phyloP scores from a whole-genome alignment of 257 asterid species.

The Nicotiana undulata region DNA sequence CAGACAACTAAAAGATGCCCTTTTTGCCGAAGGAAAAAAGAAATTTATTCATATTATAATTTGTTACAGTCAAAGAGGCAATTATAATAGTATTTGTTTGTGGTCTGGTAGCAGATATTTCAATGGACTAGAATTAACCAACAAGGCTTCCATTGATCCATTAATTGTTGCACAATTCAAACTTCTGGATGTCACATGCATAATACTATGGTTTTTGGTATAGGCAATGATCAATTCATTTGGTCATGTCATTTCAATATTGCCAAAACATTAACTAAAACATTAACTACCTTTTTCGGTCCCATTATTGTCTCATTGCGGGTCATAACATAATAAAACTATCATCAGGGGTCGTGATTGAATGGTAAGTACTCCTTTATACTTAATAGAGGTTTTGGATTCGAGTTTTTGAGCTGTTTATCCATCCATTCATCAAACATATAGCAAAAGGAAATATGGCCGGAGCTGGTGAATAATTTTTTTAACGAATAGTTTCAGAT shows the following conservation, averaged over 20 bases:
- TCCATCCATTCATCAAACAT: too few relatives aligned
- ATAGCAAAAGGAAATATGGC: too few relatives aligned
- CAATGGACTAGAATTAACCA: constrained; percentile 9
- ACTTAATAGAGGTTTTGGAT: accelerated
- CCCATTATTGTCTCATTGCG: neutral
- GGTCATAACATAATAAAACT: neutral
- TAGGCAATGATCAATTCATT: neutral
- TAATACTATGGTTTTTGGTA: neutral
- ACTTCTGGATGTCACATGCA: neutral
- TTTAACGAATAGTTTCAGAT: too few relatives aligned
- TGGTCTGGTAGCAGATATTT: neutral
- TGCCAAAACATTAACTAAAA: neutral
- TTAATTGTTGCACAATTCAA: neutral
- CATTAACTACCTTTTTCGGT: neutral
- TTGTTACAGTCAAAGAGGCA: neutral
- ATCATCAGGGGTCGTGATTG: too few relatives aligned
- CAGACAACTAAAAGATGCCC: constrained; percentile 7
- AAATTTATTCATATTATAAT: neutral
- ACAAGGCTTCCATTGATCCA: neutral
- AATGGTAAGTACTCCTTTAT: too few relatives aligned
- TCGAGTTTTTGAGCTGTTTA: accelerated
- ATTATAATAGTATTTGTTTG: neutral
- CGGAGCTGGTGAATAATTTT: too few relatives aligned
- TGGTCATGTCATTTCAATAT: neutral
- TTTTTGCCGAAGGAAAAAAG: neutral